phyloP scores from a whole-genome alignment of 331 rosid genomes.

The Ulmus americana region DNA sequence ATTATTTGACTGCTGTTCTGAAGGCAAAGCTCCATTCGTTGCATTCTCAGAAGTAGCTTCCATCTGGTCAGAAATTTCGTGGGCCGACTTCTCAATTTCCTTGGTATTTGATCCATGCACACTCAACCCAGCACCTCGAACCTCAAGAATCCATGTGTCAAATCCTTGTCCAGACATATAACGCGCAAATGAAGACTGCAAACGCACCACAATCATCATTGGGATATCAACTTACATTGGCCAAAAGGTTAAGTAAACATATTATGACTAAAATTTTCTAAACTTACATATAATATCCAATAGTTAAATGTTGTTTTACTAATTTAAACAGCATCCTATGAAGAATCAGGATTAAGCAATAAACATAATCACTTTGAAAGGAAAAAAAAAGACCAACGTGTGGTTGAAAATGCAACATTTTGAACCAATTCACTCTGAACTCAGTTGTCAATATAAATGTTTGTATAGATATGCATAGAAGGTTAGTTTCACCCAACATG shows the following conservation, averaged over 20 bases:
- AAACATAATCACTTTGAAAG: neutral
- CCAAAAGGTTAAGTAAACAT: neutral
- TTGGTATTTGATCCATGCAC: slow-evolving; percentile 39
- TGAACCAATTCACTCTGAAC: neutral
- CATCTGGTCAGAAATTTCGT: slow-evolving; percentile 60
- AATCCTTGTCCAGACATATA: slow-evolving; percentile 88
- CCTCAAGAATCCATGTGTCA: slow-evolving; percentile 95
- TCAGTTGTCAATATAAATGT: neutral
- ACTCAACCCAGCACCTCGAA: slow-evolving; percentile 97
- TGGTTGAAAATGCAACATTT: neutral
- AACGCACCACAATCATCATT: slow-evolving; percentile 24
- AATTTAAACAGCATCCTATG: neutral
- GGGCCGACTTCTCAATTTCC: slow-evolving; percentile 54
- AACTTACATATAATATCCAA: neutral
- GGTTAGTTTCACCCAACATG: too few species aligned
- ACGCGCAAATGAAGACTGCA: slow-evolving; percentile 95
- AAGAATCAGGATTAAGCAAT: neutral
- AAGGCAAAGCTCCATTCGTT: slow-evolving; percentile 39
- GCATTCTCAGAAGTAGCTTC: slow-evolving; percentile 50
- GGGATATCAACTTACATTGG: neutral
- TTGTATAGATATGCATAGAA: neutral
- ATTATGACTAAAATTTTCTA: neutral
- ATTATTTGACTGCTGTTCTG: slow-evolving; percentile 40
- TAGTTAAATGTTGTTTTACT: neutral
- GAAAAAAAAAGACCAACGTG: neutral